Evolutionary conservation across 805 yeast genomes (phyloP).

Genomic region (Ogataea paraovalis): DNA sequence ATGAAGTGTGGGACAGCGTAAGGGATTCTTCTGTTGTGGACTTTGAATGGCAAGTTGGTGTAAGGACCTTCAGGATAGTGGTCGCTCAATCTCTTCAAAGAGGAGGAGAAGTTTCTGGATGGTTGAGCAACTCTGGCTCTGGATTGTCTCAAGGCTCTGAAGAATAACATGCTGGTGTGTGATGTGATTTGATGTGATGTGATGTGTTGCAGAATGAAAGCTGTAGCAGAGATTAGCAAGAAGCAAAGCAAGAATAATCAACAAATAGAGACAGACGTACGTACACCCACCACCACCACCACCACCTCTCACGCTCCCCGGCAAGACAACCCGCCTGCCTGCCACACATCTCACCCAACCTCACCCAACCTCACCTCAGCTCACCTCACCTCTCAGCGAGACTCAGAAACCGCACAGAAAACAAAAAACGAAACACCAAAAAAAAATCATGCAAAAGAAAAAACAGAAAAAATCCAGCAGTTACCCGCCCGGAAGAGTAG

Average conservation of each 20-base stretch:
- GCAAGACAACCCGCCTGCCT: too few species aligned
- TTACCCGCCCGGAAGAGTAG: neutral
- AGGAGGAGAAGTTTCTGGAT: constrained; percentile 51
- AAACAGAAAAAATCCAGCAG: neutral
- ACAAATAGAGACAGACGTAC: too few species aligned
- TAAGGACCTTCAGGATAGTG: constrained; percentile 77
- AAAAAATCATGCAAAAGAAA: neutral
- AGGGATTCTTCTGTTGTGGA: constrained; percentile 89
- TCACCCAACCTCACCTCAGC: too few species aligned
- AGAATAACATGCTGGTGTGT: constrained; percentile 22
- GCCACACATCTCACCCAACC: too few species aligned
- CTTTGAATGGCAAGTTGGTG: constrained; percentile 91
- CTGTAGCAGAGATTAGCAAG: too few species aligned
- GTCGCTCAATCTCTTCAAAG: constrained; percentile 39
- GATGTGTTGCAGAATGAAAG: neutral
- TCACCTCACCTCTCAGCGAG: too few species aligned
- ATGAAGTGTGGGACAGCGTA: constrained; percentile 79
- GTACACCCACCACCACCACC: too few species aligned
- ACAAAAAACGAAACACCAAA: neutral
- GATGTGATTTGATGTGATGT: too few species aligned
- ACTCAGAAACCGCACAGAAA: neutral
- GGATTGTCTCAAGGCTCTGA: constrained; percentile 27
- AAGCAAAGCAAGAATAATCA: too few species aligned
- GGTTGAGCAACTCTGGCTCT: constrained; percentile 14
- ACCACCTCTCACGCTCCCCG: too few species aligned